Evolutionary conservation across 1,284 basidiomycete genomes (phyloP).

Genomic region (Cutaneotrichosporon cutaneum): DNA sequence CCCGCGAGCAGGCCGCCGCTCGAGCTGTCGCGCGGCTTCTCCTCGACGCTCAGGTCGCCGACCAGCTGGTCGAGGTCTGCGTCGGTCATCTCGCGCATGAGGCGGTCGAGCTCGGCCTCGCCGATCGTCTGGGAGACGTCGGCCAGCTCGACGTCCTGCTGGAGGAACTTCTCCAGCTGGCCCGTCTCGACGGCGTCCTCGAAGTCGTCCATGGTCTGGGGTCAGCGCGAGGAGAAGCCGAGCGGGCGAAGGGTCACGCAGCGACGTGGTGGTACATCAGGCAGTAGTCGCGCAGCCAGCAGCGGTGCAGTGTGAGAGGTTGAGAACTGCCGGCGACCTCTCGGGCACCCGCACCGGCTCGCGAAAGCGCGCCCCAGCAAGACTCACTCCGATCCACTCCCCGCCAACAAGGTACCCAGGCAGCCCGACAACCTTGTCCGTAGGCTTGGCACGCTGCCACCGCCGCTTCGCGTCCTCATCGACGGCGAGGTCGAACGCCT

Average conservation of each 20-base stretch:
- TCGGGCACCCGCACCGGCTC: too few species aligned
- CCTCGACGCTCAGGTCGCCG: conserved; percentile 34
- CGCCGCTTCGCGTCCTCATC: conserved; percentile 49
- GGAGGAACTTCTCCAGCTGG: conserved; percentile 41
- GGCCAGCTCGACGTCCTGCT: conserved; percentile 42
- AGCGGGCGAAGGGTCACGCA: too few species aligned
- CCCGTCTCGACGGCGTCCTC: conserved; percentile 49
- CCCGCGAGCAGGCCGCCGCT: background rate
- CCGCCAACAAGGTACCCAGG: conserved; percentile 50
- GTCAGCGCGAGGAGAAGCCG: background rate
- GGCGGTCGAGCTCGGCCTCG: conserved; percentile 46
- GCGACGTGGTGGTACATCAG: background rate
- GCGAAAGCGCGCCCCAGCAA: too few species aligned
- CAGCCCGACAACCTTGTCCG: conserved; percentile 44
- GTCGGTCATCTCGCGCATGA: conserved; percentile 48
- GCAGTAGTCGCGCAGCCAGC: too few species aligned
- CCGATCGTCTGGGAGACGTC: conserved; percentile 34
- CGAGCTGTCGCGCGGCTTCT: background rate
- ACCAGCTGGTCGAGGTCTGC: conserved; percentile 46
- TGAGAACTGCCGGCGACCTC: too few species aligned
- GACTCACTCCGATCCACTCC: conserved; percentile 51
- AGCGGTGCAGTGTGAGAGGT: too few species aligned
- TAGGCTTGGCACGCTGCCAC: conserved; percentile 49
- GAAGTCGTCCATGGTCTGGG: conserved; percentile 52
- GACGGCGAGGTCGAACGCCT: conserved; percentile 43